Percentiles rank a stretch among this genome's conserved stretches.
Evolutionary conservation across 805 yeast species (phyloP).

Genomic region (Hanseniaspora jakobsenii): DNA sequence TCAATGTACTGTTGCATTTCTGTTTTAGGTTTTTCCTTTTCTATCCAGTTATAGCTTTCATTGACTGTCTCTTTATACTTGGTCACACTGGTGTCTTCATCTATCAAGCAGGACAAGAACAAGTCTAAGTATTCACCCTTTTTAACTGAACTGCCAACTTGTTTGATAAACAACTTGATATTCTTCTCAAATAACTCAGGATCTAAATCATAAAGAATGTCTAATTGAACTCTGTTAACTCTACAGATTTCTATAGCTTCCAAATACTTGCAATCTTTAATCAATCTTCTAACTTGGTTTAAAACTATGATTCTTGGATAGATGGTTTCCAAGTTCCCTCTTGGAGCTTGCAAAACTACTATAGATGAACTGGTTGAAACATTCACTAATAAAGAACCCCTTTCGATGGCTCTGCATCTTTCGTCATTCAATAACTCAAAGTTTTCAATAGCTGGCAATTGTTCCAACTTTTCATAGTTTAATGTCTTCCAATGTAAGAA

Average conservation of each 20-base stretch:
- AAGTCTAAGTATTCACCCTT: conserved; percentile 69
- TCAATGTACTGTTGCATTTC: conserved; percentile 34
- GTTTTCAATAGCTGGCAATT: conserved; percentile 29
- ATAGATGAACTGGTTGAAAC: conserved; percentile 72
- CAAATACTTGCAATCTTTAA: conserved; percentile 44
- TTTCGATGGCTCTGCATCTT: conserved; percentile 75
- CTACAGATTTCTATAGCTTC: conserved; percentile 79
- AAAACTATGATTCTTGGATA: conserved; percentile 87
- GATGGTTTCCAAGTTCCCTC: conserved; percentile 92
- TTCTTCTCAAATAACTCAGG: conserved; percentile 57
- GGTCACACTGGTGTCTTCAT: conserved; percentile 72
- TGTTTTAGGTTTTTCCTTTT: conserved; percentile 26
- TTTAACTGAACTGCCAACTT: conserved; percentile 34
- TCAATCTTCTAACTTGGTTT: conserved; percentile 63
- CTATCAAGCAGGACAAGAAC: conserved; percentile 72
- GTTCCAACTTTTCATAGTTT: conserved; percentile 26
- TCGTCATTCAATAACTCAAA: conserved; percentile 45
- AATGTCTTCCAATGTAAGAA: conserved; percentile 56
- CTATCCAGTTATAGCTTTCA: conserved; percentile 24
- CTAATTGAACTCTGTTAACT: conserved; percentile 82
- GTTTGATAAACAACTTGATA: conserved; percentile 53
- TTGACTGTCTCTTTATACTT: conserved; percentile 65
- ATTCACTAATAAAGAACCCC: conserved; percentile 78
- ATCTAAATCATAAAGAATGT: conserved; percentile 76
- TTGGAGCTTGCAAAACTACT: conserved; percentile 81